Evolutionary conservation across 768 basidiomycete species (phyloP).

Genomic region (Boletus bicolor): DNA sequence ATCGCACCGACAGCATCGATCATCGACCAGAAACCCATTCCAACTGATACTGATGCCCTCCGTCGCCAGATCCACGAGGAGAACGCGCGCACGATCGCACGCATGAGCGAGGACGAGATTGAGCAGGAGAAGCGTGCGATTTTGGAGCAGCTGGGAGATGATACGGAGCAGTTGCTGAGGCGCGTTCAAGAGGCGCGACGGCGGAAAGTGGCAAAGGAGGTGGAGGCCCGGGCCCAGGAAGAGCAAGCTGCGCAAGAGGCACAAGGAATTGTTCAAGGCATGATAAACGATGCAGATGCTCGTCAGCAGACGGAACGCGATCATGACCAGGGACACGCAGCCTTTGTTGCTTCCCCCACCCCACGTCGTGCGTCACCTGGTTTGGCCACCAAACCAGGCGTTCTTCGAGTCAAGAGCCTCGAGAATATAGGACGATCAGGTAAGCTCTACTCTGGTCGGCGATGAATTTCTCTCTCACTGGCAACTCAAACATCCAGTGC

Average conservation of each 20-base stretch:
- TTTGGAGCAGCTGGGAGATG: conserved; percentile 67
- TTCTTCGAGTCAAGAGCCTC: conserved; percentile 31
- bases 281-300: neutral
- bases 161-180: conserved; percentile 58
- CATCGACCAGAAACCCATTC: conserved; percentile 15
- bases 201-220: conserved; percentile 11
- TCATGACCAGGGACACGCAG: neutral
- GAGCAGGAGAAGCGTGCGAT: conserved; percentile 65
- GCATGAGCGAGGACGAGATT: conserved; percentile 70
- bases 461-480: neutral
- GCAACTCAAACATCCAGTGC: conserved; percentile 23
- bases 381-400: conserved; percentile 19
- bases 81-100: conserved; percentile 57
- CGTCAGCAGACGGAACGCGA: neutral
- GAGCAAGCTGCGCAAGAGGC: neutral
- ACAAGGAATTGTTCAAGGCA: neutral
- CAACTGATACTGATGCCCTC: conserved; percentile 40
- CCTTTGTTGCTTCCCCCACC: conserved; percentile 9
- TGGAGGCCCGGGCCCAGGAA: neutral
- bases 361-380: conserved; percentile 8
- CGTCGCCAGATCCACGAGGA: conserved; percentile 59
- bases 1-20: neutral
- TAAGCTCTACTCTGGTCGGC: neutral
- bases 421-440: conserved; percentile 26
- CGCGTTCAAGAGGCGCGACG: conserved; percentile 22